Conservation (phyloP, 176 grass and related monocot genomes). For the Bolboschoenus planiculmis region DNA sequence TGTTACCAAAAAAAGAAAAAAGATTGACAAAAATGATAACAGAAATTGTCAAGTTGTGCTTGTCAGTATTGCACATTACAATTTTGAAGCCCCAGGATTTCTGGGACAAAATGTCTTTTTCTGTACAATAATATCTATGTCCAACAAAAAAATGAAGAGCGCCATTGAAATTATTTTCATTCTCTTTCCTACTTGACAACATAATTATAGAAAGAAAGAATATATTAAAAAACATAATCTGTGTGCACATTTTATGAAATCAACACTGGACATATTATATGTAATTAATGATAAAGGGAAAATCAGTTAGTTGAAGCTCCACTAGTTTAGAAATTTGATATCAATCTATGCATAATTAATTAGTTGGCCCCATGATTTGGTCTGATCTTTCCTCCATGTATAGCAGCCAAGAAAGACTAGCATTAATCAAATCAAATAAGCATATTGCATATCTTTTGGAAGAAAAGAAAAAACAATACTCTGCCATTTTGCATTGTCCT, state of each 20-base stretch:
- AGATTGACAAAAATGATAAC: background rate
- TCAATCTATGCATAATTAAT: background rate
- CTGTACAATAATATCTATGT: background rate
- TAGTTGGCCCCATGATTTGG: slow-evolving; percentile 2
- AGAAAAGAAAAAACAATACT: background rate
- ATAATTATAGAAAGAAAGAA: background rate
- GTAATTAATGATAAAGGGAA: background rate
- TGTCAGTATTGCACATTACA: background rate
- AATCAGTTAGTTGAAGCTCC: background rate
- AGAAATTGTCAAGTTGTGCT: background rate
- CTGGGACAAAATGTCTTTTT: background rate
- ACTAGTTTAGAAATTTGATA: background rate
- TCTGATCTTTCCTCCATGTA: background rate
- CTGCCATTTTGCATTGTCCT: background rate
- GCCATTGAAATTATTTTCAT: background rate
- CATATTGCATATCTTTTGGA: background rate
- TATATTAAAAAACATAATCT: background rate
- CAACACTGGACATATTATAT: background rate
- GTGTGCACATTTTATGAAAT: background rate
- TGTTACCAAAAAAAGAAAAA: background rate
- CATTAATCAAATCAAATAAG: slow-evolving; percentile 7
- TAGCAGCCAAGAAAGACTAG: background rate
- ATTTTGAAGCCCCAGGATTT: background rate
- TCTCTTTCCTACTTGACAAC: background rate
- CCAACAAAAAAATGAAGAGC: background rate